Evolutionary conservation across 768 basidiomycete species (phyloP).

Genomic region (Kwoniella heveanensis): DNA sequence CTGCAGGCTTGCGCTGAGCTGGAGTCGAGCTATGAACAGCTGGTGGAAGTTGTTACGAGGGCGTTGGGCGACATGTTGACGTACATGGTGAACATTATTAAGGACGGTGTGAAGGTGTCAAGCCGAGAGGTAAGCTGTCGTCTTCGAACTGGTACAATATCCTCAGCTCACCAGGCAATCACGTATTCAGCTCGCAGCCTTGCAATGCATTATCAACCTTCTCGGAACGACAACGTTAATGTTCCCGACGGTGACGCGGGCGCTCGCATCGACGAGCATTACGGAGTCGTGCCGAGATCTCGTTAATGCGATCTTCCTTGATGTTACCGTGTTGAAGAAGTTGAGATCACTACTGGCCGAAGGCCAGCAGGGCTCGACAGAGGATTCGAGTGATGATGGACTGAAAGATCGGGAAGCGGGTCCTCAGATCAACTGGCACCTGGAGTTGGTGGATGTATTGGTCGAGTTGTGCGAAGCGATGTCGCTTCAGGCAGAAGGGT

Average conservation of each 20-base stretch:
- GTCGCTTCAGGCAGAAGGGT: constrained; percentile 16
- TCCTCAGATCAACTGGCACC: constrained; percentile 4
- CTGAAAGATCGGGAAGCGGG: too few relatives aligned
- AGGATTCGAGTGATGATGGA: neutral
- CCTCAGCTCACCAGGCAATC: too few relatives aligned
- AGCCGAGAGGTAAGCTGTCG: constrained; percentile 13
- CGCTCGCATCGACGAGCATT: neutral
- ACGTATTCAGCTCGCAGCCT: constrained; percentile 18
- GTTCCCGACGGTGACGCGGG: constrained; percentile 4
- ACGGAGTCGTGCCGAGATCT: constrained; percentile 6
- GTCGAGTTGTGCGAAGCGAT: constrained; percentile 19
- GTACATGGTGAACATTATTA: neutral
- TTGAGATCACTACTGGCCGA: neutral
- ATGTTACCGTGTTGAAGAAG: neutral
- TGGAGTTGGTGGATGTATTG: constrained; percentile 16
- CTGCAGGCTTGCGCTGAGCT: constrained; percentile 27
- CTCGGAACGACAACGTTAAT: constrained; percentile 11
- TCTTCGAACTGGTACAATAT: too few relatives aligned
- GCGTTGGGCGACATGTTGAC: constrained; percentile 8
- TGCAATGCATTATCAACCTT: constrained; percentile 14
- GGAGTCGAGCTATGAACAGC: constrained; percentile 20
- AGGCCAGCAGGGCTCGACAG: neutral
- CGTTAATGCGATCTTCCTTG: constrained; percentile 3
- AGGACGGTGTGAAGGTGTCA: neutral
- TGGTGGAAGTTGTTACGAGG: constrained; percentile 19